Conservation (phyloP, 176 grass and related monocot genomes). For the Alopecurus myosuroides region DNA sequence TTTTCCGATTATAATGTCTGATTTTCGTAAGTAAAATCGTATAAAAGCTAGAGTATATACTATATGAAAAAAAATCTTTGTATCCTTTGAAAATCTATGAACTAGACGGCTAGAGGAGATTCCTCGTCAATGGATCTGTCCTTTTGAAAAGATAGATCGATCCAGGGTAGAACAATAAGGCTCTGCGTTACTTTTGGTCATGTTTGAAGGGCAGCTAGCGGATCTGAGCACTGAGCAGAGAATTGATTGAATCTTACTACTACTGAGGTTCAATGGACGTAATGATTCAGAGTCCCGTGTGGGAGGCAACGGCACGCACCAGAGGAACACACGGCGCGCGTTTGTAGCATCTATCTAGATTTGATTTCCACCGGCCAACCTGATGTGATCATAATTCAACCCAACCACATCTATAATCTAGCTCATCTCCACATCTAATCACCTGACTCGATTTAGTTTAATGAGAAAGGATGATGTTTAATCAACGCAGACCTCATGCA, state of each 20-base stretch:
- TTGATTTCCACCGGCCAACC: background rate
- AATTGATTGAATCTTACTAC: background rate
- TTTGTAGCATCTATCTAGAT: background rate
- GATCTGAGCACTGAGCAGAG: background rate
- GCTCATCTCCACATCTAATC: background rate
- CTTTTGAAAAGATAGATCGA: background rate
- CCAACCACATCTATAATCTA: background rate
- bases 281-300: slow-evolving; percentile 30
- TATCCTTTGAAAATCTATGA: background rate
- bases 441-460: background rate
- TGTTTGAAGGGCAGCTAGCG: background rate
- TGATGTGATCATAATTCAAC: slow-evolving; percentile 4
- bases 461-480: background rate
- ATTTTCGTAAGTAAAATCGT: too few species aligned
- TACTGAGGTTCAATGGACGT: background rate
- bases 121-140: background rate
- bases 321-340: background rate
- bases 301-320: slow-evolving; percentile 19
- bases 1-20: too few species aligned
- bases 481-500: background rate
- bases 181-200: background rate
- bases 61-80: background rate
- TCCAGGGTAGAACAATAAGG: background rate
- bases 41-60: background rate
- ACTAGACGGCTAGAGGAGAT: background rate